These are phyloP conservation scores for Corymbia calophylla DNA, from an alignment of 441 rosid genomes.

Conservation along the genomic window DNA sequence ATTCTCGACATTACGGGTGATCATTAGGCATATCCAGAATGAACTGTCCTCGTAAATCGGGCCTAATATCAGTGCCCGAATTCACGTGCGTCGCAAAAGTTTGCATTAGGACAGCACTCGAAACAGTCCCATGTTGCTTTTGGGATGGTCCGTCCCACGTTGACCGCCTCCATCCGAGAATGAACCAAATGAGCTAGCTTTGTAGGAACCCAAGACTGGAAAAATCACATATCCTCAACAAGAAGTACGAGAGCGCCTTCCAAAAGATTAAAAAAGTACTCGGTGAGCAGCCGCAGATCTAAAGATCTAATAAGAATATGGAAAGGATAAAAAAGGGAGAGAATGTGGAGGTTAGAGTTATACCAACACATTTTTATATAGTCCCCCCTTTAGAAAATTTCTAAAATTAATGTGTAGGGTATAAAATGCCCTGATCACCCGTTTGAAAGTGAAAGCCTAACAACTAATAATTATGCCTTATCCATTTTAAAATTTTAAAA, in stretches of 20 bases:
- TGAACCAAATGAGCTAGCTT: accelerated
- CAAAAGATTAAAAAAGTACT: too few species aligned
- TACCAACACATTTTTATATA: too few species aligned
- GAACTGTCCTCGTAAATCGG: accelerated
- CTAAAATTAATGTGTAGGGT: too few species aligned
- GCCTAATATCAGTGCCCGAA: background rate
- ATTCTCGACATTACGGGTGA: background rate
- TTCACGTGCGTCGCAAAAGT: background rate
- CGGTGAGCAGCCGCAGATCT: too few species aligned
- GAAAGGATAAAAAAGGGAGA: too few species aligned
- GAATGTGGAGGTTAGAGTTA: too few species aligned
- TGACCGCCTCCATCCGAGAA: background rate
- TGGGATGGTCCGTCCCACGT: background rate
- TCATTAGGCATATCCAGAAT: too few species aligned
- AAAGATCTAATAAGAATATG: too few species aligned
- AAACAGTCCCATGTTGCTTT: background rate
- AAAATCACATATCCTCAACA: too few species aligned
- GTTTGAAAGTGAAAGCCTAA: background rate
- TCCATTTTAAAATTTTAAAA: accelerated
- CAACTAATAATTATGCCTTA: background rate
- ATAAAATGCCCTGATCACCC: too few species aligned
- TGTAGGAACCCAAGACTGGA: background rate
- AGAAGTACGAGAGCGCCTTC: too few species aligned
- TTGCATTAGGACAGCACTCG: background rate
- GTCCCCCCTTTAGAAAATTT: too few species aligned